phyloP scores from a whole-genome alignment of 208 protist genomes.

The Angomonas deanei region DNA sequence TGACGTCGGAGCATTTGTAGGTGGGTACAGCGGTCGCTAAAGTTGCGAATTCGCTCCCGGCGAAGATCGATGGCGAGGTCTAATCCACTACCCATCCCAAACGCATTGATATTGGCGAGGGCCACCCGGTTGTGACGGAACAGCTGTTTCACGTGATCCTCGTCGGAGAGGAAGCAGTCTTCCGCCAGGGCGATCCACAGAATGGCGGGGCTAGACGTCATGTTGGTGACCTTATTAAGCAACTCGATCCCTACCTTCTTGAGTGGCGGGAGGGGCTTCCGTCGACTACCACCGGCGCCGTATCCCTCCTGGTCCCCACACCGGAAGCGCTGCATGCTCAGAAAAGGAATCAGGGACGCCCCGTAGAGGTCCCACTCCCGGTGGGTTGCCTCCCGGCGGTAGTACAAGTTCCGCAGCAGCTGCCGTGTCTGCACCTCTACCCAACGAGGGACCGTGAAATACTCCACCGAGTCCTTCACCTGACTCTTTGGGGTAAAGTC shows the following conservation, averaged over 20 bases:
- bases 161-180: constrained; percentile 8
- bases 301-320: neutral
- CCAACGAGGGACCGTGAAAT: constrained; percentile 17
- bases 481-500: constrained; percentile 26
- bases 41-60: neutral
- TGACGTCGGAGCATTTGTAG: constrained; percentile 17
- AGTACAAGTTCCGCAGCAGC: constrained; percentile 23
- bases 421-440: constrained; percentile 18
- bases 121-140: neutral
- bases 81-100: neutral
- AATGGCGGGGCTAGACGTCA: constrained; percentile 13
- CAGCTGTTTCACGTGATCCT: neutral
- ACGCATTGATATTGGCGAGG: neutral
- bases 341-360: constrained; percentile 15
- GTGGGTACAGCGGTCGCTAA: constrained; percentile 8
- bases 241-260: constrained; percentile 1
- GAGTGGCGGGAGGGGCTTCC: constrained; percentile 7
- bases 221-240: constrained; percentile 9
- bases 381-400: constrained; percentile 2
- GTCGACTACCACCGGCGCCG: neutral
- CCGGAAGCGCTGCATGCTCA: constrained; percentile 12
- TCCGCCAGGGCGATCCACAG: constrained; percentile 14
- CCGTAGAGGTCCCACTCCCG: constrained; percentile 21
- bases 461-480: neutral
- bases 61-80: constrained; percentile 3